Evolutionary conservation across 2,329 filamentous ascomycete species (phyloP).

Genomic region (Akanthomyces muscarius): DNA sequence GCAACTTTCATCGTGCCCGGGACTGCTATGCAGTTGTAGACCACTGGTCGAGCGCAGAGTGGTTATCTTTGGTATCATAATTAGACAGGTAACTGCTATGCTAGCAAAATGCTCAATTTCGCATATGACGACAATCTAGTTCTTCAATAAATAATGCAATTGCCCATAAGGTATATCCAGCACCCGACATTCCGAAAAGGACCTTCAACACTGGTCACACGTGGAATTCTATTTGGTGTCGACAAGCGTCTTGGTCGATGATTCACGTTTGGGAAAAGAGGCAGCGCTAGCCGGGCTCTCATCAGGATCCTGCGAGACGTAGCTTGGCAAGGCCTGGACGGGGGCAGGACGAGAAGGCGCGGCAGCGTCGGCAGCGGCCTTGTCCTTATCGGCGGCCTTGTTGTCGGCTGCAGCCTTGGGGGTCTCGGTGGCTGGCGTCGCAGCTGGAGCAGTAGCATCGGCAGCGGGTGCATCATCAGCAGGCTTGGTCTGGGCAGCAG

Average conservation of each 20-base stretch:
- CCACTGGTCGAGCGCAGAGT: neutral
- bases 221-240: neutral
- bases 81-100: conserved; percentile 8
- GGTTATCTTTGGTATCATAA: conserved; percentile 8
- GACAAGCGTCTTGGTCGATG: conserved; percentile 11
- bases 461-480: neutral
- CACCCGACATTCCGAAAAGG: neutral
- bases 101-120: neutral
- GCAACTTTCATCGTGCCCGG: too few relatives aligned
- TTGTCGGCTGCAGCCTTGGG: neutral
- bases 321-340: neutral
- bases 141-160: neutral
- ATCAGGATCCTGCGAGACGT: conserved; percentile 17
- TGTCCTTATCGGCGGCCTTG: neutral
- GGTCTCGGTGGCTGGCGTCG: neutral
- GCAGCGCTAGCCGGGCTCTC: conserved; percentile 20
- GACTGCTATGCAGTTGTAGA: too few relatives aligned
- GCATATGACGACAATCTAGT: neutral
- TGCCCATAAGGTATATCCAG: neutral
- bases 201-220: neutral
- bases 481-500: neutral
- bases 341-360: neutral
- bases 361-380: neutral
- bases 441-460: neutral
- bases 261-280: conserved; percentile 17